These are phyloP conservation scores for Euphrasia arctica DNA, from an alignment of 305 asterid species.

Conservation along the genomic window DNA sequence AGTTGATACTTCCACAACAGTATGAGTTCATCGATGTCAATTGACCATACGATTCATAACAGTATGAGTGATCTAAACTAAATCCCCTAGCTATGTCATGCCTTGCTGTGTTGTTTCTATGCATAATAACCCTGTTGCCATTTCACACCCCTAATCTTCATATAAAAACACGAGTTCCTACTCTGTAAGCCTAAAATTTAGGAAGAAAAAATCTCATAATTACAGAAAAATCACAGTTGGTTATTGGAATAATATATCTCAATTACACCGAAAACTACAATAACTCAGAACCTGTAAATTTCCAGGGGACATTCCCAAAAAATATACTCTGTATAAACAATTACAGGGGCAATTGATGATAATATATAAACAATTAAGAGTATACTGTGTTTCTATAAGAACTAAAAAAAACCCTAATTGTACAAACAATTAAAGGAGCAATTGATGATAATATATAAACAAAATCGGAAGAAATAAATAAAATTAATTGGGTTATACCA, in stretches of 20 bases:
- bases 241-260: neutral
- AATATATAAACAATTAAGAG: too few relatives aligned
- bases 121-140: neutral
- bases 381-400: too few relatives aligned
- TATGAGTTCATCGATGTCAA: too few relatives aligned
- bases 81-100: neutral
- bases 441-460: neutral
- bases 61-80: neutral
- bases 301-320: neutral
- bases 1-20: neutral
- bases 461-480: neutral
- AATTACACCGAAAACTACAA: slow-evolving; percentile 5
- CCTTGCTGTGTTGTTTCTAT: neutral
- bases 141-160: neutral
- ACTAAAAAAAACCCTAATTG: neutral
- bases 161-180: neutral
- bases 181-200: neutral
- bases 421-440: slow-evolving; percentile 1
- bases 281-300: neutral
- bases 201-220: neutral
- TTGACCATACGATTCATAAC: too few relatives aligned
- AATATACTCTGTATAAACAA: neutral
- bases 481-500: slow-evolving; percentile 40
- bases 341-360: neutral
- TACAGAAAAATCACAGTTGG: too few relatives aligned